Percentiles rank a stretch among this genome's conserved stretches.
These are phyloP conservation scores for Argentina anserina DNA, from an alignment of 306 rosid species.

Conservation along the genomic window DNA sequence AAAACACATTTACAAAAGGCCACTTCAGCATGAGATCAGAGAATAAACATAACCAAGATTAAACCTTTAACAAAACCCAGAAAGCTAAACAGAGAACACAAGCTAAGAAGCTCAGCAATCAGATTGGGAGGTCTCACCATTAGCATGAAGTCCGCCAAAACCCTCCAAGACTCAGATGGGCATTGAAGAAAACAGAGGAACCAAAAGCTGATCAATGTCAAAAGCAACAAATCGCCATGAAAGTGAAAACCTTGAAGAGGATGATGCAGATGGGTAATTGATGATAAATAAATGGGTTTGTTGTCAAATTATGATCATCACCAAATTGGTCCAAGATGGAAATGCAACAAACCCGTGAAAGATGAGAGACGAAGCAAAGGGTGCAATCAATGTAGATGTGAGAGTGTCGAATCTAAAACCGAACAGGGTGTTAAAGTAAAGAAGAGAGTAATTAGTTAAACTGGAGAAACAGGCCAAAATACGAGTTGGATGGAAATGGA, in stretches of 20 bases:
- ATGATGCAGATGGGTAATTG: constrained; percentile 12
- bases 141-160: constrained; percentile 16
- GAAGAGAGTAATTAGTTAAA: neutral
- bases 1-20: neutral
- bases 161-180: constrained; percentile 9
- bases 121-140: constrained; percentile 14
- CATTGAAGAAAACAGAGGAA: constrained; percentile 4
- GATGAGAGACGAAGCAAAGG: neutral
- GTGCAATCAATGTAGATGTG: constrained; percentile 24
- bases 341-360: constrained; percentile 19
- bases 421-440: constrained; percentile 7
- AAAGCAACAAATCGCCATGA: constrained; percentile 4
- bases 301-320: neutral
- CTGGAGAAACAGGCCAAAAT: neutral
- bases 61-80: constrained; percentile 15
- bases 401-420: constrained; percentile 27
- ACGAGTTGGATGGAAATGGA: neutral
- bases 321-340: neutral
- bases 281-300: constrained; percentile 8
- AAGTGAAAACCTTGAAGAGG: neutral
- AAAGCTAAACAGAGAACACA: constrained; percentile 11
- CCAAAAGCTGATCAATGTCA: constrained; percentile 11
- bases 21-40: constrained; percentile 17
- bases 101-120: constrained; percentile 12
- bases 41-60: neutral